Conservation (phyloP, 208 protist species). For the Leishmania arabica region DNA sequence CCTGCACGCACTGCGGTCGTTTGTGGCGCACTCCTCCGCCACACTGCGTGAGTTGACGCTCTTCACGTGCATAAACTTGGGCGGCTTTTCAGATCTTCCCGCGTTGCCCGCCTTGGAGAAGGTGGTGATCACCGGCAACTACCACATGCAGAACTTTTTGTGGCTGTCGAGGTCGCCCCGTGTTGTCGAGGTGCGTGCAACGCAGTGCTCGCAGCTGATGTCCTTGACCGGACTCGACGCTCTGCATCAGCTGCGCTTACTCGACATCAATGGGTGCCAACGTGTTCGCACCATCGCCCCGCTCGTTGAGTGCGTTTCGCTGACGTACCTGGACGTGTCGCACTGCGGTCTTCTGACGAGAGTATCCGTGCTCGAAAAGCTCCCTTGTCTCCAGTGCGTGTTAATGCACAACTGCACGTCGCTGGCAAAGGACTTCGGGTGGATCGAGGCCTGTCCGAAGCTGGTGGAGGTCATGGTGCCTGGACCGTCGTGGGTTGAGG, state of each 20-base stretch:
- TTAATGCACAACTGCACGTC: conserved; percentile 11
- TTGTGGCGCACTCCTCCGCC: conserved; percentile 1
- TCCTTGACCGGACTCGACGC: conserved; percentile 16
- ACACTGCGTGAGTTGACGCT: conserved; percentile 29
- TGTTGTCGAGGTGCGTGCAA: conserved; percentile 22
- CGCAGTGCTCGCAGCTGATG: conserved; percentile 22
- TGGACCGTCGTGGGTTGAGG: background rate
- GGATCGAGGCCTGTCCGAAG: conserved; percentile 11
- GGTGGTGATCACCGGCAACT: conserved; percentile 17
- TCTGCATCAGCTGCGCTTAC: conserved; percentile 3
- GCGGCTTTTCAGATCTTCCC: conserved; percentile 15
- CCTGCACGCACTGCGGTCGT: conserved; percentile 3
- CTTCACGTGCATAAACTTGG: conserved; percentile 10
- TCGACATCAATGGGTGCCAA: conserved; percentile 14
- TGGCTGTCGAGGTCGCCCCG: conserved; percentile 20
- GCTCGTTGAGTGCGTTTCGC: background rate
- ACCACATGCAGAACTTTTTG: conserved; percentile 17
- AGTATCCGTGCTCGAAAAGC: conserved; percentile 5
- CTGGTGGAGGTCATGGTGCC: conserved; percentile 18
- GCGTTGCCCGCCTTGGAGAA: conserved; percentile 19
- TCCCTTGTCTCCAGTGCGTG: conserved; percentile 5
- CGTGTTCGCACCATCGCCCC: conserved; percentile 3
- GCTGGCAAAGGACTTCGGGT: conserved; percentile 17
- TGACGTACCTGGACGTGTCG: conserved; percentile 24
- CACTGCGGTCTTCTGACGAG: conserved; percentile 3